These are phyloP conservation scores for Collybia sp. DNA, from an alignment of 768 basidiomycete genomes.

Conservation along the genomic window DNA sequence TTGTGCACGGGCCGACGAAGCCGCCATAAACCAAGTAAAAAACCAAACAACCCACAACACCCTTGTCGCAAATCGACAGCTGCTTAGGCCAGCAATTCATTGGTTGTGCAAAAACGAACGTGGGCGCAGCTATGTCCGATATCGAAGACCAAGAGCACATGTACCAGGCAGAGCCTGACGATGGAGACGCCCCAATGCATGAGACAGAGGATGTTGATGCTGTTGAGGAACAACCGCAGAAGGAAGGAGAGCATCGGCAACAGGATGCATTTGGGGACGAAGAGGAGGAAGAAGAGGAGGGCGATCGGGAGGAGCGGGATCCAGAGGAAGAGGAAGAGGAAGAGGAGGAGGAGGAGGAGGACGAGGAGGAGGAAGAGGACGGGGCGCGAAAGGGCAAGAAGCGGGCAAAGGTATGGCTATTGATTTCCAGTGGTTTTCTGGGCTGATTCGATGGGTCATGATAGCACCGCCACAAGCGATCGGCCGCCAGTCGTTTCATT, in stretches of 20 bases:
- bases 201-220: conserved; percentile 6
- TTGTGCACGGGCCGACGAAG: too few species aligned
- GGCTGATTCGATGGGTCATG: conserved; percentile 5
- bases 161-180: conserved; percentile 8
- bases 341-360: conserved; percentile 53
- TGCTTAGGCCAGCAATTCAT: too few species aligned
- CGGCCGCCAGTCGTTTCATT: conserved; percentile 74
- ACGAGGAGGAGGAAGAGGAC: conserved; percentile 52
- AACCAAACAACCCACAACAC: too few species aligned
- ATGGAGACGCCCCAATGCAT: conserved; percentile 12
- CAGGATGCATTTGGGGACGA: conserved; percentile 32
- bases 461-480: conserved; percentile 66
- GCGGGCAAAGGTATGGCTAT: conserved; percentile 58
- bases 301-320: conserved; percentile 30
- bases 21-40: too few species aligned
- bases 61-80: too few species aligned
- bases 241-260: neutral
- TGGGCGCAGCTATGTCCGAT: conserved; percentile 35
- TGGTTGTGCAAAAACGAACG: too few species aligned
- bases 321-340: conserved; percentile 37
- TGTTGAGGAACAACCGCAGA: neutral
- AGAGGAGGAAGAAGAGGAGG: conserved; percentile 34
- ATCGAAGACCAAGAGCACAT: conserved; percentile 25
- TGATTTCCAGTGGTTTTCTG: neutral
- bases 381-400: conserved; percentile 47